These are phyloP conservation scores for Trichoderma aggressivum DNA, from an alignment of 2,329 filamentous ascomycete genomes.

Conservation along the genomic window DNA sequence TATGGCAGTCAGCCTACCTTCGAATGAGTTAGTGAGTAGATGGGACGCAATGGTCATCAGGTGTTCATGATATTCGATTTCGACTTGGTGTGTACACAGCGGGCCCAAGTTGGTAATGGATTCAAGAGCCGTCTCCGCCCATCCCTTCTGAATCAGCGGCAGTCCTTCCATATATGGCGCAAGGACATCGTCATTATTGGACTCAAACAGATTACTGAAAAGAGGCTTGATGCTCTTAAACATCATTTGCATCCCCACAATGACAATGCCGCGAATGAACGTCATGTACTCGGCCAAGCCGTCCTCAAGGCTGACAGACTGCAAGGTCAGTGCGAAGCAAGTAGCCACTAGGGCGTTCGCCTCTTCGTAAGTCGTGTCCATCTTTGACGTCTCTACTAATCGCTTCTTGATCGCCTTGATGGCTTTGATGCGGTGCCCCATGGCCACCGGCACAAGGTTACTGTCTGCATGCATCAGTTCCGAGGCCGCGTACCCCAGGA, in stretches of 20 bases:
- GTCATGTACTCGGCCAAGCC: slow-evolving; percentile 60
- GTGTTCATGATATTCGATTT: slow-evolving; percentile 45
- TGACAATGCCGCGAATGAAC: slow-evolving; percentile 55
- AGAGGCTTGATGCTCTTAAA: slow-evolving; percentile 47
- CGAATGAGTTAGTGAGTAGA: slow-evolving; percentile 51
- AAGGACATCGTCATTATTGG: slow-evolving; percentile 41
- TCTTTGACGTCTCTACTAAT: slow-evolving; percentile 42
- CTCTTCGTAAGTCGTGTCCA: slow-evolving; percentile 46
- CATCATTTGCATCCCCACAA: slow-evolving; percentile 54
- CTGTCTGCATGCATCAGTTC: slow-evolving; percentile 54
- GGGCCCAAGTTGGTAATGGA: slow-evolving; percentile 42
- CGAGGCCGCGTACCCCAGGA: slow-evolving; percentile 65
- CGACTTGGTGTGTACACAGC: slow-evolving; percentile 43
- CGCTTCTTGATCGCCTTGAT: slow-evolving; percentile 59
- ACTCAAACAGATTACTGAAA: slow-evolving; percentile 45
- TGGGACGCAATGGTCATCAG: slow-evolving; percentile 48
- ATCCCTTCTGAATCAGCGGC: slow-evolving; percentile 43
- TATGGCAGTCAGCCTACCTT: slow-evolving; percentile 39
- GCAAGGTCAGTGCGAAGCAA: slow-evolving; percentile 58
- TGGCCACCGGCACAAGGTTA: slow-evolving; percentile 54
- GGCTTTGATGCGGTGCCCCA: slow-evolving; percentile 63
- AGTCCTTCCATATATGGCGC: slow-evolving; percentile 44
- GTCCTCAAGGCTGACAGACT: slow-evolving; percentile 55
- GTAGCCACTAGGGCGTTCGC: slow-evolving; percentile 58
- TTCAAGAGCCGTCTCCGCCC: slow-evolving; percentile 45